phyloP scores from a whole-genome alignment of 148 eudicot genomes.

The Fallopia convolvulus region DNA sequence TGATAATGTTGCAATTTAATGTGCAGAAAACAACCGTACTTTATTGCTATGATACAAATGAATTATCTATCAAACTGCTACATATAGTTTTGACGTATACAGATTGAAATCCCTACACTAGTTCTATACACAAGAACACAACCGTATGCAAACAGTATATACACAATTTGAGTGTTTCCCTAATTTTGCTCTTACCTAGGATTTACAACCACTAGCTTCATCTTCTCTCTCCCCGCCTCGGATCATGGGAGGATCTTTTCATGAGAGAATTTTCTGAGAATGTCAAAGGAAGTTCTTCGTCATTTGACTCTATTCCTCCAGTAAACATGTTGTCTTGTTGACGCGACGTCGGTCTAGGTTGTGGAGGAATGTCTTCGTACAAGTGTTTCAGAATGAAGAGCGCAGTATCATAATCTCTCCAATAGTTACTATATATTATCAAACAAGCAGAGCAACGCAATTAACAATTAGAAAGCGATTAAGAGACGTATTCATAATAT shows the following conservation, averaged over 20 bases:
- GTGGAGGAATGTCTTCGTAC: slow-evolving; percentile 62
- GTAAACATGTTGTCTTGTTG: not conserved
- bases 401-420: slow-evolving; percentile 91
- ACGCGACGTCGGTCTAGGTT: not conserved
- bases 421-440: slow-evolving; percentile 57
- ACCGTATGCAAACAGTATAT: not conserved
- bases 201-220: not conserved
- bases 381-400: slow-evolving; percentile 81
- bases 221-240: not conserved
- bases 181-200: not conserved
- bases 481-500: not conserved
- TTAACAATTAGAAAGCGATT: not conserved
- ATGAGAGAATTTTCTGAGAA: slow-evolving; percentile 1
- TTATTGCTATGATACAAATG: not conserved
- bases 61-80: not conserved
- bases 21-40: not conserved
- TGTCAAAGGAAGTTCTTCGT: not conserved
- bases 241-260: not conserved
- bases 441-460: not conserved
- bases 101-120: not conserved
- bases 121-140: not conserved
- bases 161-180: not conserved
- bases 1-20: too few relatives aligned
- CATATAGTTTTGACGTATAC: not conserved
- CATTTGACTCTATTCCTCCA: not conserved